Evolutionary conservation across 305 asterid species (phyloP).

Genomic region (Fraxinus angustifolia): DNA sequence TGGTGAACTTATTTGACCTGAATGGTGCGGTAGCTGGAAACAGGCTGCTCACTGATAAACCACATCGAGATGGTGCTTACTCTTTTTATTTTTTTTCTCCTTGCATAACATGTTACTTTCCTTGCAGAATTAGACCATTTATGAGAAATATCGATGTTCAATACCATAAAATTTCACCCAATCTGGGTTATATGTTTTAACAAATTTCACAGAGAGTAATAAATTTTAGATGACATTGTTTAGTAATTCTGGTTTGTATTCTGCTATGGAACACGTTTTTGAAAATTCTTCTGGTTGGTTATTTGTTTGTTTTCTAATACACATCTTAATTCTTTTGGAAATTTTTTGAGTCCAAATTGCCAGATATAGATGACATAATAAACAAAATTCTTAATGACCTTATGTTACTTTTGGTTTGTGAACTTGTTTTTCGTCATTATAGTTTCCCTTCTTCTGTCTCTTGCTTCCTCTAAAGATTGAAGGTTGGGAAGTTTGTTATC

Average conservation of each 20-base stretch:
- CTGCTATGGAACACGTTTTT: not conserved
- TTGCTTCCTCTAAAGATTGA: not conserved
- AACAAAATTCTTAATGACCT: conserved; percentile 11
- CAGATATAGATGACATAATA: not conserved
- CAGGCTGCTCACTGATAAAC: conserved; percentile 67
- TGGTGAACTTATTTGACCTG: conserved; percentile 83
- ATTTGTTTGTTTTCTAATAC: not conserved
- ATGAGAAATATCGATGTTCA: not conserved
- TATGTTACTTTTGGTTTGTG: conserved; percentile 7
- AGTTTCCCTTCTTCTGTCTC: not conserved
- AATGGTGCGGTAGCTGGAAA: conserved; percentile 54
- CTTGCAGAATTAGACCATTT: not conserved
- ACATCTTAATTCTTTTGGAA: not conserved
- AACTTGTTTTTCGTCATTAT: conserved; percentile 3
- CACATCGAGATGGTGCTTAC: conserved; percentile 57
- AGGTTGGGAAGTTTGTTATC: not conserved
- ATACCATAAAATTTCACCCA: not conserved
- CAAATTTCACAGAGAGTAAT: not conserved
- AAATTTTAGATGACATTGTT: not conserved
- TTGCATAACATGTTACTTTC: not conserved
- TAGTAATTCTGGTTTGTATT: not conserved
- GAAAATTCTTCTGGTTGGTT: not conserved
- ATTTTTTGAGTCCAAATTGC: not conserved
- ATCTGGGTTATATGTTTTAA: not conserved
- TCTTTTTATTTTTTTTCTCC: not conserved